phyloP scores from a whole-genome alignment of 177 flowering plant genomes.

The Tripterygium wilfordii region DNA sequence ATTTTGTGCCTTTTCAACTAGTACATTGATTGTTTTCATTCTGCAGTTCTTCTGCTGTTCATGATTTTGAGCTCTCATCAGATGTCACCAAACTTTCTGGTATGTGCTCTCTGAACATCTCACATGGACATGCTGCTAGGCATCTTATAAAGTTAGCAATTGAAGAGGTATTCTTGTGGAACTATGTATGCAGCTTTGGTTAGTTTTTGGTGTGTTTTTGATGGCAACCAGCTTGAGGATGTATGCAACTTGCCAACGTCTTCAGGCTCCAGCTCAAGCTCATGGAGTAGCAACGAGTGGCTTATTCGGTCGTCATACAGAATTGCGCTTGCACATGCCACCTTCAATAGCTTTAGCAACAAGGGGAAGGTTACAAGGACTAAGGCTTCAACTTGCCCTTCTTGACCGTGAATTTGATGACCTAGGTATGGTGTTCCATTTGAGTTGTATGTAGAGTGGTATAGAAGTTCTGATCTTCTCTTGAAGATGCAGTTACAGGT shows the following conservation, averaged over 20 bases:
- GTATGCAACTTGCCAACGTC: conserved; percentile 98
- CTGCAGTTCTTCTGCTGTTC: conserved; percentile 88
- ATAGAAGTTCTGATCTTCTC: too few species aligned
- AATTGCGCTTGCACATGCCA: conserved; percentile 87
- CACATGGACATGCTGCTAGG: not conserved
- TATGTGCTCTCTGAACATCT: conserved; percentile 18
- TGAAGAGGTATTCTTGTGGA: not conserved
- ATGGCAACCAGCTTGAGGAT: conserved; percentile 90
- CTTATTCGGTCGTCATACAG: conserved; percentile 86
- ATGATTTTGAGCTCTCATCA: conserved; percentile 91
- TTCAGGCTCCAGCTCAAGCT: conserved; percentile 96
- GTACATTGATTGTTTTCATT: not conserved
- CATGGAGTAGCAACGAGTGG: conserved; percentile 87
- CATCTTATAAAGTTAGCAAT: not conserved
- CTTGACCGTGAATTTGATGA: conserved; percentile 99
- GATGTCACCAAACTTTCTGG: conserved; percentile 95
- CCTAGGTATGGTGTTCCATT: conserved; percentile 50
- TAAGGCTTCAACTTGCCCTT: conserved; percentile 96
- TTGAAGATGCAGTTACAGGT: not conserved
- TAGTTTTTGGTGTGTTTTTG: conserved; percentile 83
- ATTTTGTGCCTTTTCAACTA: not conserved
- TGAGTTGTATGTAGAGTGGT: too few species aligned
- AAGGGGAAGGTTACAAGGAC: conserved; percentile 87
- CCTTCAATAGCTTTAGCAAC: conserved; percentile 89
- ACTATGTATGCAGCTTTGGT: conserved; percentile 65